These are phyloP conservation scores for Linum tenue DNA, from an alignment of 345 rosid genomes.

Conservation along the genomic window DNA sequence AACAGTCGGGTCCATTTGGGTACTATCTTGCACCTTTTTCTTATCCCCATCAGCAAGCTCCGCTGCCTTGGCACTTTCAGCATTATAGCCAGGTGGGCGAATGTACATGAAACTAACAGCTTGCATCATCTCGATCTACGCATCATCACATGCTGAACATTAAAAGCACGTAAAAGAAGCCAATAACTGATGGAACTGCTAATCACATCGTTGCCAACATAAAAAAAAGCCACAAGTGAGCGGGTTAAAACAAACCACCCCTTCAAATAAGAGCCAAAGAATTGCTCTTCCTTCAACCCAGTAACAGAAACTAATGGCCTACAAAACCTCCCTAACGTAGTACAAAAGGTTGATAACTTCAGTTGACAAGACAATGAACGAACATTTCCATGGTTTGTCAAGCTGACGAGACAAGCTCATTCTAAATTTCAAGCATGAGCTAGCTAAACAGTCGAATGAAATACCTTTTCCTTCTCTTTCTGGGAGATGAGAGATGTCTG, in stretches of 20 bases:
- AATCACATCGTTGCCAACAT: not conserved
- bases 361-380: too few relatives aligned
- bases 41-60: constrained; percentile 56
- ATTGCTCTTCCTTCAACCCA: too few relatives aligned
- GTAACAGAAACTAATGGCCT: too few relatives aligned
- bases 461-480: constrained; percentile 93
- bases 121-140: constrained; percentile 78
- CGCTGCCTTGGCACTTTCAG: constrained; percentile 97
- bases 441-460: not conserved
- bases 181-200: not conserved
- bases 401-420: too few relatives aligned
- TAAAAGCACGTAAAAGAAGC: not conserved
- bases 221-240: not conserved
- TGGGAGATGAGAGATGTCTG: constrained; percentile 82
- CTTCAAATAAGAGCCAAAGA: too few relatives aligned
- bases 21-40: constrained; percentile 24
- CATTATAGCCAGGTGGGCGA: constrained; percentile 90
- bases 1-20: constrained; percentile 18
- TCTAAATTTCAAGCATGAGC: not conserved
- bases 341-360: too few relatives aligned
- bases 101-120: constrained; percentile 97
- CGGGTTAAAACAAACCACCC: too few relatives aligned
- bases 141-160: not conserved
- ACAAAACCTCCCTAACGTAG: too few relatives aligned
- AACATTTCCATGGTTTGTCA: too few relatives aligned